Percentiles rank a stretch among this genome's conserved stretches.
phyloP scores from a whole-genome alignment of 768 basidiomycete species.

The Daedalea quercina region DNA sequence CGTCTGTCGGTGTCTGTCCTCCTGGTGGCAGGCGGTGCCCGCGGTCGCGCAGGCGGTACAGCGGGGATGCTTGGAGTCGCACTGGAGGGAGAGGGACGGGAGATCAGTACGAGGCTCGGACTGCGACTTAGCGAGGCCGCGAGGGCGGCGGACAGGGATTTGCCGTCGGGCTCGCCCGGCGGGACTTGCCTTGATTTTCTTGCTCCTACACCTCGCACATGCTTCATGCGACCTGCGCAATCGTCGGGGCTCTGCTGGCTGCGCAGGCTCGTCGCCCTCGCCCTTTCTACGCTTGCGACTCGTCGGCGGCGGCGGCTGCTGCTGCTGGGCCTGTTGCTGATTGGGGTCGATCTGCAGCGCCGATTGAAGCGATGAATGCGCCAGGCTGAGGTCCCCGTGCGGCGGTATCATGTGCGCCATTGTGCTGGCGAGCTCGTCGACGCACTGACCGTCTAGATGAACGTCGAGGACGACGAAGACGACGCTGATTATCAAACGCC shows the following conservation, averaged over 20 bases:
- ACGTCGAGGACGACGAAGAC: slow-evolving; percentile 3
- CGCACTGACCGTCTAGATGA: slow-evolving; percentile 5
- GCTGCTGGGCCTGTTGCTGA: slow-evolving; percentile 41
- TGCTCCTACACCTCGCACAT: slow-evolving; percentile 88
- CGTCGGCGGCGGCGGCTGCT: slow-evolving; percentile 27
- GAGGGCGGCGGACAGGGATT: slow-evolving; percentile 51
- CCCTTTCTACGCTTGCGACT: slow-evolving; percentile 51
- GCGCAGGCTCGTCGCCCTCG: slow-evolving; percentile 44
- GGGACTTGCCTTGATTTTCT: slow-evolving; percentile 81
- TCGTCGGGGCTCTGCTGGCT: slow-evolving; percentile 68
- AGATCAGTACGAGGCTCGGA: slow-evolving; percentile 16
- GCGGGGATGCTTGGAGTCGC: slow-evolving; percentile 85
- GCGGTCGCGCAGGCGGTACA: slow-evolving; percentile 83
- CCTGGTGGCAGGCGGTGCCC: slow-evolving; percentile 76
- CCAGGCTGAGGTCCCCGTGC: slow-evolving; percentile 35
- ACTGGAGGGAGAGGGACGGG: slow-evolving; percentile 38
- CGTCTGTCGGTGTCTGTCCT: slow-evolving; percentile 83
- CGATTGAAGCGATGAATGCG: slow-evolving; percentile 49
- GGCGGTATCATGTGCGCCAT: slow-evolving; percentile 46
- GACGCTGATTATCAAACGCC: slow-evolving; percentile 3
- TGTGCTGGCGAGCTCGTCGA: slow-evolving; percentile 5
- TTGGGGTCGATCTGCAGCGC: slow-evolving; percentile 66
- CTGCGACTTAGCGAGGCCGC: slow-evolving; percentile 23
- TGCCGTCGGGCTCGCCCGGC: slow-evolving; percentile 71
- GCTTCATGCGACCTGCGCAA: slow-evolving; percentile 87